phyloP scores from a whole-genome alignment of 768 basidiomycete genomes.

The Tephrocybe sp. region DNA sequence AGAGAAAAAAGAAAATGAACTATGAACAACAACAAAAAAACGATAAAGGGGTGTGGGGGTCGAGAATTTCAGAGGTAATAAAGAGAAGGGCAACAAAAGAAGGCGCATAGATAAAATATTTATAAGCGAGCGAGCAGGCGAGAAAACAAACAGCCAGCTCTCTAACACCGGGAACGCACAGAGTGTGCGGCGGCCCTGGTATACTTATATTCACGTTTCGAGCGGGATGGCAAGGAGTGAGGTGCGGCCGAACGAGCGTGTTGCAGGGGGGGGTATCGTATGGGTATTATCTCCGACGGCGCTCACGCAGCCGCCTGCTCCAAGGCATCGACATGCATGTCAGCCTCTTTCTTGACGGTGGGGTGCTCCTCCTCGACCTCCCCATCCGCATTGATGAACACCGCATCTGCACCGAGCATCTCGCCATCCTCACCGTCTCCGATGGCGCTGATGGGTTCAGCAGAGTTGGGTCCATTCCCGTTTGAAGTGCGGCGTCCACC shows the following conservation, averaged over 20 bases:
- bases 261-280: conserved; percentile 2
- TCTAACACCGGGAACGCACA: conserved; percentile 22
- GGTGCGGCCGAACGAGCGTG: conserved; percentile 5
- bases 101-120: conserved; percentile 30
- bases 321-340: conserved; percentile 43
- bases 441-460: conserved; percentile 36
- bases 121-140: conserved; percentile 31
- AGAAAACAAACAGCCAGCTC: conserved; percentile 65
- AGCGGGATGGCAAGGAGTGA: conserved; percentile 2
- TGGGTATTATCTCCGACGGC: conserved; percentile 5
- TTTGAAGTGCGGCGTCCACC: conserved; percentile 42
- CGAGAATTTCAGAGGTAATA: conserved; percentile 27
- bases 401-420: conserved; percentile 32
- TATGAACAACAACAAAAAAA: conserved; percentile 21
- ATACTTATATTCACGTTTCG: conserved; percentile 5
- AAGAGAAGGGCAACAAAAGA: conserved; percentile 36
- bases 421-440: conserved; percentile 34
- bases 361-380: conserved; percentile 15
- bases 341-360: conserved; percentile 27
- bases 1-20: conserved; percentile 20
- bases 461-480: conserved; percentile 30
- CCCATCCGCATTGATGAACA: conserved; percentile 24
- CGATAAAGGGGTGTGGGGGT: conserved; percentile 12
- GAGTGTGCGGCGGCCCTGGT: not conserved
- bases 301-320: conserved; percentile 17